Base-by-base conservation (phyloP, 2,329 filamentous ascomycete species). In the Endoconidiophora laricicola region DNA sequence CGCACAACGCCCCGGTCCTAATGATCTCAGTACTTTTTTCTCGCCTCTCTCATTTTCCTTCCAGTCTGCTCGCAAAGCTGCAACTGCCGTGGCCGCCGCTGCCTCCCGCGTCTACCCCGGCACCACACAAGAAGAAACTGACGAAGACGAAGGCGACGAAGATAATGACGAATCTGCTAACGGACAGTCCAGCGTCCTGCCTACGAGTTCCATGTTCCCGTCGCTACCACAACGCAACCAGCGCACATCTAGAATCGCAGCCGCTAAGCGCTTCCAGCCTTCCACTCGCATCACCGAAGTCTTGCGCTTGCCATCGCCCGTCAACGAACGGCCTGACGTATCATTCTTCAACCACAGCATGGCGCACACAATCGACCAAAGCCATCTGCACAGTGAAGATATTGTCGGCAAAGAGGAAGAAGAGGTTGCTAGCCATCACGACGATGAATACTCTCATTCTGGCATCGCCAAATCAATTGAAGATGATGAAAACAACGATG, bases 21-120 rank as follows among this genome's bases (percentile, higher is more conserved):
- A 72, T 48, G 69, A 76, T 48, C 62, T 78, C 2, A 66, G 71
- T 4, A 65, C 66, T 6, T 78, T 78, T 58, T 78, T 78, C 58
- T 78, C 74, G 2, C 74, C 74, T 1, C 67, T 69, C 3, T 58
- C 60, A 1, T 60, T 68, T 38, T 63, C 52, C 24, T 53, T 53
- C 36, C 38, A 49, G 20, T 53, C 52, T 26, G 52, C 52, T 16
- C 44, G 52, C 44, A 53, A 53, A 39, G 47, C 52, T 44, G 52
- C 52, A 41, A 41, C 52, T 44, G 48, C 52, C 29, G 50, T 52
- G 29, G 48, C 48, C 33, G 46, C 26, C 26, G 49, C 43, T 29
- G 48, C 52, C 22, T 44, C 44, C 26, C 45, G 45, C 29, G 44
- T 46, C 9, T 50, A 50, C 26, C 43, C 44, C 23, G 44, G 44